phyloP scores from a whole-genome alignment of 306 rosid genomes.

The Biancaea sappan region DNA sequence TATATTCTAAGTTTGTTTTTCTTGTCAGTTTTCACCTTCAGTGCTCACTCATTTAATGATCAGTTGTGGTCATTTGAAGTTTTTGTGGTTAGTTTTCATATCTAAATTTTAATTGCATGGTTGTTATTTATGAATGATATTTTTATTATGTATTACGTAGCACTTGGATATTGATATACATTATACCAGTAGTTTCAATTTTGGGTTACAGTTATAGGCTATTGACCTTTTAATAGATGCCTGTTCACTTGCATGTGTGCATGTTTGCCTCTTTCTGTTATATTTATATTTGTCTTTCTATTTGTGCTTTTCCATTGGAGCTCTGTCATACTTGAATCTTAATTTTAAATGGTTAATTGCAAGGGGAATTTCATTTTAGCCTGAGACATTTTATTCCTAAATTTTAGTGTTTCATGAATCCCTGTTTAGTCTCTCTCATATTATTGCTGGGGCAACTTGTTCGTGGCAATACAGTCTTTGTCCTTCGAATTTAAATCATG shows the following conservation, averaged over 20 bases:
- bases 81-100: too few species aligned
- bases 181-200: neutral
- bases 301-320: neutral
- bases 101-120: too few species aligned
- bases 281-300: neutral
- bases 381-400: neutral
- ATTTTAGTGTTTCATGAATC: neutral
- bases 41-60: too few species aligned
- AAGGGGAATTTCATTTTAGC: neutral
- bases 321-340: neutral
- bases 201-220: neutral
- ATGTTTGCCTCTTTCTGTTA: neutral
- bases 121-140: too few species aligned
- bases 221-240: neutral
- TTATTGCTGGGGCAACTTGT: neutral
- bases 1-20: too few species aligned
- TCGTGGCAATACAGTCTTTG: neutral
- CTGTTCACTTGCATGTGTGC: neutral
- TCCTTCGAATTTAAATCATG: slow-evolving; percentile 5
- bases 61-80: too few species aligned
- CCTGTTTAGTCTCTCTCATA: neutral
- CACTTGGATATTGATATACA: too few species aligned
- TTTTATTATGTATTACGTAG: too few species aligned
- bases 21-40: too few species aligned
- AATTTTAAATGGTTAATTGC: neutral